Conservation (phyloP, 1,284 basidiomycete genomes). For the Malassezia restricta region DNA sequence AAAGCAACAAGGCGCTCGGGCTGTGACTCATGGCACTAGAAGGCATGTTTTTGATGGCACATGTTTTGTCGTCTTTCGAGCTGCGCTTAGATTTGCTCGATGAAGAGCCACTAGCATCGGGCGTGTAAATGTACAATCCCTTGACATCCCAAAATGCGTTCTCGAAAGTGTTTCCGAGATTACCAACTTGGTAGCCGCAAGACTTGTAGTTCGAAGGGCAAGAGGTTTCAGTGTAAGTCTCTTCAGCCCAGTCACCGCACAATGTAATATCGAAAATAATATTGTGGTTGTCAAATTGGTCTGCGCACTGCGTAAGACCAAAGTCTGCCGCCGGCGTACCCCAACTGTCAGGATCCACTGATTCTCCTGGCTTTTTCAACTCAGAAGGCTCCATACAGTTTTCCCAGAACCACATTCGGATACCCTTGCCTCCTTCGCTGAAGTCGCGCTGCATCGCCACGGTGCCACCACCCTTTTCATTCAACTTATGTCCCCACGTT, state of each 20-base stretch:
- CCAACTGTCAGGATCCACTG: slow-evolving; percentile 29
- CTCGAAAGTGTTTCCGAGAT: slow-evolving; percentile 25
- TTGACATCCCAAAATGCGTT: slow-evolving; percentile 36
- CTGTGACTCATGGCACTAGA: background rate
- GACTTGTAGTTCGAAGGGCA: slow-evolving; percentile 25
- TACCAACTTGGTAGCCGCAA: slow-evolving; percentile 28
- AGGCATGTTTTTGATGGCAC: background rate
- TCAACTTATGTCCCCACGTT: slow-evolving; percentile 32
- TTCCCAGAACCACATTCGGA: slow-evolving; percentile 40
- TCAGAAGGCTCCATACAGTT: slow-evolving; percentile 22
- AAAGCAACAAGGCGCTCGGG: background rate
- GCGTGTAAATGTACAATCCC: slow-evolving; percentile 24
- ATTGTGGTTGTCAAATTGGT: slow-evolving; percentile 29
- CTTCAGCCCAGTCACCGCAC: slow-evolving; percentile 35
- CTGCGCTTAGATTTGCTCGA: background rate
- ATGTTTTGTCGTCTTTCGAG: background rate
- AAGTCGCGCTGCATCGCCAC: slow-evolving; percentile 41
- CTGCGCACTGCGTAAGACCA: slow-evolving; percentile 26
- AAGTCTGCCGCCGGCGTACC: slow-evolving; percentile 30
- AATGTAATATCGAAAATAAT: slow-evolving; percentile 41
- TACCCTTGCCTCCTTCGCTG: slow-evolving; percentile 30
- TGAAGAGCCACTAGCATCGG: background rate
- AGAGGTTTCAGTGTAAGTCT: slow-evolving; percentile 21
- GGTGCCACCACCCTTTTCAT: slow-evolving; percentile 31
- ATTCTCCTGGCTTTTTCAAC: slow-evolving; percentile 16